Base-by-base conservation (phyloP, 495 filamentous ascomycete species). In the Xylaria scruposa region DNA sequence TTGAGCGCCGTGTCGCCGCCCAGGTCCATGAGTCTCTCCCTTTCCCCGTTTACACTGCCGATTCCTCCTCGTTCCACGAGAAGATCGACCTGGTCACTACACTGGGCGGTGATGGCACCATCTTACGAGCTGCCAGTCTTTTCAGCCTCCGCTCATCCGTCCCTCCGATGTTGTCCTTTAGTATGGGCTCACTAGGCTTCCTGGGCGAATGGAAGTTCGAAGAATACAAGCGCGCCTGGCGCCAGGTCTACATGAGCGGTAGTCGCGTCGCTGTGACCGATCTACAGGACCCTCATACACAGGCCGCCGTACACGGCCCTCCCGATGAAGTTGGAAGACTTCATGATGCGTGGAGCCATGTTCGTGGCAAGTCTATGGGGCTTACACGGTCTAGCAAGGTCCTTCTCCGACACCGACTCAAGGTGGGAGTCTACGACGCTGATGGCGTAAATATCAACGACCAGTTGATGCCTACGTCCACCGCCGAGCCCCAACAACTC, bases 131-230 rank as follows among this genome's bases (percentile, higher is more conserved):
- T 13, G 91, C 94, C 3, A 97, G 93, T 26, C 87, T 99, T 17
- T 99, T 98, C 82, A 91, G 93, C 19, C 92, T 90, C n/a, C 90
- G 91, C 31, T 81, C 87, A 53, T 88, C 89, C 51, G 94, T 98
- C 0, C 96, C 96, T 0, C 96, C 97, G 0, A 91, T 98, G n/a
- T 84, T 99, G 29, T 92, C 91, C 13, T 99, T 99, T 81, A 95
- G 93, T 78, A 97, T 99, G 94, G 96, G 96, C 7, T 95, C 95
- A 0, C 83, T 99, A 2, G 96, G 96, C 0, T 99, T 99, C 72
- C 84, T 99, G 21, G 95, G 95, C 44, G 96, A 98, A 81, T 98
- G 95, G 94, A 95, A 94, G 73, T 98, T 98, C 79, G 84, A 85
- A 13, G 95, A 98, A 74, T 92, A 94, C 79, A 95, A 95, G 77